A percentile compares a stretch with the other conserved stretches of the same genome.
Conservation (phyloP, 2,329 filamentous ascomycete genomes). For the Grosmannia huntii region DNA sequence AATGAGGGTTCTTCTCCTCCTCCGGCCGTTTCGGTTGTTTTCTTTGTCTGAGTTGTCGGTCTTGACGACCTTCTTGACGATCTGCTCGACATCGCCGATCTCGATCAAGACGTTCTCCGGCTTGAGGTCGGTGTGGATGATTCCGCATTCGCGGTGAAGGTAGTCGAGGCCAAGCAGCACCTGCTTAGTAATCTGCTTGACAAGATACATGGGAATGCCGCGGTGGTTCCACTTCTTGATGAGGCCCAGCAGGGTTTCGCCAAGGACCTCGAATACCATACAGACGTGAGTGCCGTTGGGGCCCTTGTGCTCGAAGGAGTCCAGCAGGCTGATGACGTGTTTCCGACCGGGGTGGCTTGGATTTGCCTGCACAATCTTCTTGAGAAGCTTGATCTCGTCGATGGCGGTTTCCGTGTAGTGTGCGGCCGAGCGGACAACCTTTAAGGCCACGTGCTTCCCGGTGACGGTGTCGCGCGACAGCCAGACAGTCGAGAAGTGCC, state of each 20-base stretch:
- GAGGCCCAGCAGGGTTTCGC: slow-evolving; percentile 84
- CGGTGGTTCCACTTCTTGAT: slow-evolving; percentile 99
- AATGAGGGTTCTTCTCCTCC: slow-evolving; percentile 83
- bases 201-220: slow-evolving; percentile 88
- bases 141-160: slow-evolving; percentile 92
- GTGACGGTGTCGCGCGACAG: slow-evolving; percentile 70
- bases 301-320: slow-evolving; percentile 95
- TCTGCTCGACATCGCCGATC: slow-evolving; percentile 97
- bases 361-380: slow-evolving; percentile 92
- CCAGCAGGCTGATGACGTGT: slow-evolving; percentile 89
- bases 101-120: slow-evolving; percentile 98
- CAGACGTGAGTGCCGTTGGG: slow-evolving; percentile 94
- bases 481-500: slow-evolving; percentile 97
- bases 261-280: slow-evolving; percentile 98
- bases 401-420: slow-evolving; percentile 98
- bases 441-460: slow-evolving; percentile 90
- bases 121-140: slow-evolving; percentile 96
- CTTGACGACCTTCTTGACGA: slow-evolving; percentile 92
- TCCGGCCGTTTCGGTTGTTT: slow-evolving; percentile 80
- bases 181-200: slow-evolving; percentile 98
- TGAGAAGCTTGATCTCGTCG: slow-evolving; percentile 96
- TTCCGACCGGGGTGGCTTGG: slow-evolving; percentile 86
- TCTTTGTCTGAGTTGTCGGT: slow-evolving; percentile 65
- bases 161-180: slow-evolving; percentile 92
- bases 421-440: slow-evolving; percentile 92